Base-by-base conservation (phyloP, 768 basidiomycete species). In the Tylopilus plumbeoviolaceoides region DNA sequence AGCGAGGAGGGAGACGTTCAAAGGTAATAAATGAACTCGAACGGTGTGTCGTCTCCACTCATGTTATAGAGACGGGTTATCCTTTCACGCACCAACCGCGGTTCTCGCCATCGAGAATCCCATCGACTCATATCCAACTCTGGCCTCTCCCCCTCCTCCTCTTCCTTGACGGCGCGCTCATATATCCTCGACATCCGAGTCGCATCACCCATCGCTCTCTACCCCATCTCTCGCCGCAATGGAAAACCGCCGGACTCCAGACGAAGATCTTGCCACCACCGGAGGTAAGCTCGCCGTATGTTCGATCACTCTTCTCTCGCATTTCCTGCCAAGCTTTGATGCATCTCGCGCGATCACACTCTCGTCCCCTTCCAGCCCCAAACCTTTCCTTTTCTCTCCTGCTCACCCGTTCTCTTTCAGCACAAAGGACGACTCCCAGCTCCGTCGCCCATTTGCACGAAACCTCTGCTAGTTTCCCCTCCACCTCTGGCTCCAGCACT, bases 281-380 rank as follows among this genome's bases (percentile, higher is more conserved):
- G 66, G 66, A 61, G 66, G 66, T 70, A 63, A 48, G 68, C 45
- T 44, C 49, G 36, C 59, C 59, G 54, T 61, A 40, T 41, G 43
- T 45, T 17, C 44, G 33, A 62, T 57, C 55, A 41, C 12, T 20
- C 59, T 48, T 53, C 54, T 49, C 48, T 31, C 42, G 46, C 50
- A 43, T 56, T 49, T 45, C 48, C 41, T 44, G 48, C 60, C 61
- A 49, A 14, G 23, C 3, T 0, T 27, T 41, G 57, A 47, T 47
- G 43, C 56, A 58, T 65, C 54, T 30, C 44, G 40, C 47, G 43
- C 47, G 62, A 63, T 61, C 62, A 5, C 43, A 5, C 5, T 41
- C 20, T 31, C 12, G 5, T 4, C 47, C 4, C 43, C 15, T 27
- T 47, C 28, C 12, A 7, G 31, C 28, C 20, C 21, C 17, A 5